These are phyloP conservation scores for Nakazawaea populi DNA, from an alignment of 805 yeast species.

Conservation along the genomic window DNA sequence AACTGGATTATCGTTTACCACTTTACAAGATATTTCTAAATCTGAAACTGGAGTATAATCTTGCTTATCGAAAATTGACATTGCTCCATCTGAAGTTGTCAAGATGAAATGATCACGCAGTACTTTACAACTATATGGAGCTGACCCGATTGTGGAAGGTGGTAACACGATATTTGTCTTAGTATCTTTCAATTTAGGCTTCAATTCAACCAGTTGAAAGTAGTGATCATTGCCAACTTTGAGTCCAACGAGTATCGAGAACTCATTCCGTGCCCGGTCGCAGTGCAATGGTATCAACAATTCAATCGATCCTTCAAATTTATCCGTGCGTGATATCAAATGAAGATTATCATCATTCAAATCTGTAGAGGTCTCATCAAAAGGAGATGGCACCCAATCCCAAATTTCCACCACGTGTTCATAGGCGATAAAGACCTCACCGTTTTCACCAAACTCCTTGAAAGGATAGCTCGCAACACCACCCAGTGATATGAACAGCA, in stretches of 20 bases:
- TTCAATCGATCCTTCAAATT: conserved; percentile 7
- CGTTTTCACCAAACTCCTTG: conserved; percentile 29
- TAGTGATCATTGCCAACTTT: conserved; percentile 7
- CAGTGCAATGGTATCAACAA: conserved; percentile 20
- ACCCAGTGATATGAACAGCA: too few species aligned
- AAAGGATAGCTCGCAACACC: conserved; percentile 2
- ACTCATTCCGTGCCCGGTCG: conserved; percentile 17
- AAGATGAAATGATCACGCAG: conserved; percentile 19
- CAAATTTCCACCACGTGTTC: conserved; percentile 28
- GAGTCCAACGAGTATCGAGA: conserved; percentile 15
- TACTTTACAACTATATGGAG: conserved; percentile 18
- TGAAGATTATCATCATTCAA: conserved; percentile 16
- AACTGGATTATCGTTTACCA: conserved; percentile 32
- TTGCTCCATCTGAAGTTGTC: conserved; percentile 22
- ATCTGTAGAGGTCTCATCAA: not conserved
- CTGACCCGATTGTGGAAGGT: conserved; percentile 19
- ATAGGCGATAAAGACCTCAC: conserved; percentile 28
- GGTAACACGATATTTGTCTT: conserved; percentile 19
- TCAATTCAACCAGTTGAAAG: conserved; percentile 8
- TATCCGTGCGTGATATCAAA: conserved; percentile 19
- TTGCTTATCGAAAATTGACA: conserved; percentile 18
- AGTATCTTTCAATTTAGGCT: conserved; percentile 12
- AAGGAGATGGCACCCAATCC: conserved; percentile 30
- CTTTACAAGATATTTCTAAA: conserved; percentile 14
- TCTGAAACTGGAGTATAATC: conserved; percentile 10